These are phyloP conservation scores for Paramecium caudatum DNA, from an alignment of 73 alveolate genomes.

Conservation along the genomic window DNA sequence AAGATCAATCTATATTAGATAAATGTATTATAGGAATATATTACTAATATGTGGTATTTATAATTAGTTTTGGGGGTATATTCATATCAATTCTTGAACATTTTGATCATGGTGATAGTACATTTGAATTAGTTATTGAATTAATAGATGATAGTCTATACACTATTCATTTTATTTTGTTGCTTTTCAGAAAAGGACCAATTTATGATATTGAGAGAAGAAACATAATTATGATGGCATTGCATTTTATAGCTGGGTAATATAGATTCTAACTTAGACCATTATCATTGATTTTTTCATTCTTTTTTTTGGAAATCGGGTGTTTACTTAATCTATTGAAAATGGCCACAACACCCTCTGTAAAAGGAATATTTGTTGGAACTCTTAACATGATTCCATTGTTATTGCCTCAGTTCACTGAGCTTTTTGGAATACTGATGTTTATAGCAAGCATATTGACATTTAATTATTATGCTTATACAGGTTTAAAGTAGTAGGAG, in stretches of 20 bases:
- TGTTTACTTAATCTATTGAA: constrained; percentile 40
- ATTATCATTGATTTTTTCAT: constrained; percentile 1
- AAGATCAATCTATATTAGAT: not conserved
- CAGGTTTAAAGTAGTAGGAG: constrained; percentile 3
- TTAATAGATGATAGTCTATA: constrained; percentile 42
- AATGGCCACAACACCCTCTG: constrained; percentile 53
- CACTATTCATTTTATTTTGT: constrained; percentile 34
- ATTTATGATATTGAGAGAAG: constrained; percentile 47
- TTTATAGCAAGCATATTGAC: constrained; percentile 54
- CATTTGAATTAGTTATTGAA: not conserved
- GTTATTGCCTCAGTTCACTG: constrained; percentile 1
- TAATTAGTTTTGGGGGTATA: constrained; percentile 46
- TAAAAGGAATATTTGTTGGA: constrained; percentile 52
- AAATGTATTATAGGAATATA: constrained; percentile 33
- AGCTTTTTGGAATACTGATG: constrained; percentile 62
- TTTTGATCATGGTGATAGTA: constrained; percentile 50
- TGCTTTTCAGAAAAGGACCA: constrained; percentile 7
- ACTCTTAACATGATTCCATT: constrained; percentile 44
- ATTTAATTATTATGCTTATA: not conserved
- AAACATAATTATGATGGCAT: not conserved
- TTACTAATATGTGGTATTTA: constrained; percentile 3
- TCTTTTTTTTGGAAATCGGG: constrained; percentile 2
- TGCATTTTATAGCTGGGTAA: constrained; percentile 64
- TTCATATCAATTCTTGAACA: not conserved
- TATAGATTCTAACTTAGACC: not conserved